Evolutionary conservation across 2,329 filamentous ascomycete species (phyloP).

Genomic region (Escovopsis sp.): DNA sequence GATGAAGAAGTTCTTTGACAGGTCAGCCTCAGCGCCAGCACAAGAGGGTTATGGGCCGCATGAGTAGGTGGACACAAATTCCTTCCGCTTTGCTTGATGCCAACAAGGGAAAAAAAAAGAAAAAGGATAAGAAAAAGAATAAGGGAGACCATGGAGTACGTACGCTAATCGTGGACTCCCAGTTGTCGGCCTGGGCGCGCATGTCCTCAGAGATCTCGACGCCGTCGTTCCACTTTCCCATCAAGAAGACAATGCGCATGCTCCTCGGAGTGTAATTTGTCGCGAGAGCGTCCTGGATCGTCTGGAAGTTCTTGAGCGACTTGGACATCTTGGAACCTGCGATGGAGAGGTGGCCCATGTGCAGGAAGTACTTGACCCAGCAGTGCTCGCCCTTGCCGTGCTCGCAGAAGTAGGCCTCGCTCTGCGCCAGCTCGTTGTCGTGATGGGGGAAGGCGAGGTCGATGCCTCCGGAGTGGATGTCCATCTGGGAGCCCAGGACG

Average conservation of each 20-base stretch:
- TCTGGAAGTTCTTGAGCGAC: slow-evolving; percentile 88
- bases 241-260: slow-evolving; percentile 72
- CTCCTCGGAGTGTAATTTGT: slow-evolving; percentile 60
- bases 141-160: slow-evolving; percentile 10
- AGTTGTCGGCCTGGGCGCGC: slow-evolving; percentile 55
- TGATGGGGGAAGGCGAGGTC: slow-evolving; percentile 87
- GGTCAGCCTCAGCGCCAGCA: slow-evolving; percentile 7
- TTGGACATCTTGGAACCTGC: slow-evolving; percentile 93
- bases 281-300: slow-evolving; percentile 67
- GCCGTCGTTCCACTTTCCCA: slow-evolving; percentile 80
- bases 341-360: slow-evolving; percentile 82
- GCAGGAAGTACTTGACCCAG: slow-evolving; percentile 93
- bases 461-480: slow-evolving; percentile 86
- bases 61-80: no score
- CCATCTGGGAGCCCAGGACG: slow-evolving; percentile 69
- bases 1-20: slow-evolving; percentile 39
- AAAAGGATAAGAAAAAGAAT: no score
- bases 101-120: background rate
- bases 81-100: no score
- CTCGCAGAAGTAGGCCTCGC: slow-evolving; percentile 64
- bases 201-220: slow-evolving; percentile 83
- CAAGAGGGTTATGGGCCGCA: background rate
- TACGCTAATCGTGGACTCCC: slow-evolving; percentile 65
- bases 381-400: slow-evolving; percentile 41
- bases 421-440: slow-evolving; percentile 84